Conservation (phyloP, 495 filamentous ascomycete species). For the Parachaetomium inaequale region DNA sequence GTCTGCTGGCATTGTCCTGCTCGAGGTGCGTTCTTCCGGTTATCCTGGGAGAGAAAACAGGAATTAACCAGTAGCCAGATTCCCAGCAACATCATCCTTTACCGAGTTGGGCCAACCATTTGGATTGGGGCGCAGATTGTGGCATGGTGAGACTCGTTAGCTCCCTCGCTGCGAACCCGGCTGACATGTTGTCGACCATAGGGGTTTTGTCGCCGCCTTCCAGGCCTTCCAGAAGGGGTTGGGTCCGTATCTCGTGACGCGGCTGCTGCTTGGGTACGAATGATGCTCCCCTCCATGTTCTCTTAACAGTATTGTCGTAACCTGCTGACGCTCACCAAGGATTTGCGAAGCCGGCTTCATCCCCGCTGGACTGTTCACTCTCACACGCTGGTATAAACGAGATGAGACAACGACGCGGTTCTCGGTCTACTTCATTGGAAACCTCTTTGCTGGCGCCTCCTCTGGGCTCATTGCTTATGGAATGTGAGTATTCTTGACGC, state of each 20-base stretch:
- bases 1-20: conserved; percentile 53
- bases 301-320: background rate
- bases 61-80: conserved; percentile 28
- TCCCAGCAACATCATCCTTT: conserved; percentile 54
- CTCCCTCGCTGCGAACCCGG: background rate
- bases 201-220: conserved; percentile 55
- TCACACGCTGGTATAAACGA: conserved; percentile 59
- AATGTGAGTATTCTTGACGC: conserved; percentile 20
- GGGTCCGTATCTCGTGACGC: conserved; percentile 49
- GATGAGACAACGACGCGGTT: conserved; percentile 54
- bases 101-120: conserved; percentile 49
- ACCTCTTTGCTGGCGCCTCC: conserved; percentile 37
- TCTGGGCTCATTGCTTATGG: conserved; percentile 30
- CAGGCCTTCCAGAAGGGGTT: conserved; percentile 56
- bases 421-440: conserved; percentile 54
- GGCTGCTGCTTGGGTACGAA: conserved; percentile 51
- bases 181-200: background rate
- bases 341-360: conserved; percentile 57
- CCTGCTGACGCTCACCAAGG: conserved; percentile 9
- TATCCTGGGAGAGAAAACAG: background rate
- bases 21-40: conserved; percentile 34
- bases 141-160: conserved; percentile 38
- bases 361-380: conserved; percentile 55
- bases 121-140: conserved; percentile 57
- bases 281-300: background rate